Base-by-base conservation (phyloP, 768 basidiomycete genomes). In the Mycena pura region DNA sequence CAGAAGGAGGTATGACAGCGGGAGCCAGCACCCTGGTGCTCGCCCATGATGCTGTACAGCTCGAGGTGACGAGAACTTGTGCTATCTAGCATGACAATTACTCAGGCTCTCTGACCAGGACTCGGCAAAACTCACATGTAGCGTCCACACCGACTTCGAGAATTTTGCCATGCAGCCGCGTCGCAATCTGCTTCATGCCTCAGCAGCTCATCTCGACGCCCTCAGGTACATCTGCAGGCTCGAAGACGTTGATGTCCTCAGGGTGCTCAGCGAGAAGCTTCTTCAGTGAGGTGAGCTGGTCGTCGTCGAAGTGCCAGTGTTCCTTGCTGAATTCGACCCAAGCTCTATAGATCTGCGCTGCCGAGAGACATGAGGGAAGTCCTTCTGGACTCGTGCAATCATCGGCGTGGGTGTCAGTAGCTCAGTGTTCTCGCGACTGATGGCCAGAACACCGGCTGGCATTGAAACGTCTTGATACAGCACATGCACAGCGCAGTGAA, bases 381-480 rank as follows among this genome's bases (percentile, higher is more conserved):
- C 66, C 10, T 69, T 71, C 17, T 73, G 72, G 24, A 74, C 78
- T 58, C 67, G 72, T 5, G 70, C 72, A 41, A 77, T 71, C 68
- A 76, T 53, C 17, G 67, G 38, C 6, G 34, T 60, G 11, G 72
- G 73, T n/a, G 69, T 72, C 3, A 49, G 52, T 64, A 67, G 66
- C 40, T 72, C 68, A 1, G 67, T 48, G 31, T 69, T 62, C 8
- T 72, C 62, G 0, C 55, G 52, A 38, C 73, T 72, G 7, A 73
- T 66, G n/a, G 66, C 55, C 4, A 65, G 28, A 1, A 59, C 72
- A 38, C 55, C 69, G 0, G 31, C 46, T 13, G 71, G 72, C 67
- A 74, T 69, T 27, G 49, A 28, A 24, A 73, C 67, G 47, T 72
- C 66, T 8, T 21, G 39, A 52, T 74, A 73, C 5, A 27, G 40